These are phyloP conservation scores for Lodderomyces metapsilosis DNA, from an alignment of 1,139 yeast species.

Conservation along the genomic window DNA sequence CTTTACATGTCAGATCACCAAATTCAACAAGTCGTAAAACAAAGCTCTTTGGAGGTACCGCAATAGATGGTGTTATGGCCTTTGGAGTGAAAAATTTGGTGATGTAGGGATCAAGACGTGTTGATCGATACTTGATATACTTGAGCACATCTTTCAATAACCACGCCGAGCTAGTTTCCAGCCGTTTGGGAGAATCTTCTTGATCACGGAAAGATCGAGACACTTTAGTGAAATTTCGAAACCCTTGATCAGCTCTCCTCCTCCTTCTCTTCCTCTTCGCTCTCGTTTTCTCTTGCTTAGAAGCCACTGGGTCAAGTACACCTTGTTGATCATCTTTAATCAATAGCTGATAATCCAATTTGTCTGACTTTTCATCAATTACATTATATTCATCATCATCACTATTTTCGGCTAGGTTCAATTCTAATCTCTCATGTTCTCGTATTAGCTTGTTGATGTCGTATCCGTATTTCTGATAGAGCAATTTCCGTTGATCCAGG, in stretches of 20 bases:
- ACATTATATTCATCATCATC: conserved; percentile 1
- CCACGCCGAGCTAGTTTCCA: neutral
- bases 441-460: conserved; percentile 1
- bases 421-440: conserved; percentile 2
- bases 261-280: neutral
- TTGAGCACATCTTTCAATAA: conserved; percentile 2
- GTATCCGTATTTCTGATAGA: conserved; percentile 3
- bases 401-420: too few relatives aligned
- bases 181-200: neutral
- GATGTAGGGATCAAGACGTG: neutral
- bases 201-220: neutral
- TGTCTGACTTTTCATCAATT: conserved; percentile 1
- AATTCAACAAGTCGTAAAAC: conserved; percentile 4
- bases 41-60: neutral
- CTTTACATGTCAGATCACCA: neutral
- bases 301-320: too few relatives aligned
- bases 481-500: conserved; percentile 1
- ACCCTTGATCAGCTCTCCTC: neutral
- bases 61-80: neutral
- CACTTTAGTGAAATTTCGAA: neutral
- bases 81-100: conserved; percentile 1
- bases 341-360: conserved; percentile 1
- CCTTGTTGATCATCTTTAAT: too few relatives aligned
- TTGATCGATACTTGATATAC: neutral
- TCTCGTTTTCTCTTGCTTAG: too few relatives aligned